These are phyloP conservation scores for Lichtheimia ramosa DNA, from an alignment of 371 early-diverging fungal genomes.

Conservation along the genomic window DNA sequence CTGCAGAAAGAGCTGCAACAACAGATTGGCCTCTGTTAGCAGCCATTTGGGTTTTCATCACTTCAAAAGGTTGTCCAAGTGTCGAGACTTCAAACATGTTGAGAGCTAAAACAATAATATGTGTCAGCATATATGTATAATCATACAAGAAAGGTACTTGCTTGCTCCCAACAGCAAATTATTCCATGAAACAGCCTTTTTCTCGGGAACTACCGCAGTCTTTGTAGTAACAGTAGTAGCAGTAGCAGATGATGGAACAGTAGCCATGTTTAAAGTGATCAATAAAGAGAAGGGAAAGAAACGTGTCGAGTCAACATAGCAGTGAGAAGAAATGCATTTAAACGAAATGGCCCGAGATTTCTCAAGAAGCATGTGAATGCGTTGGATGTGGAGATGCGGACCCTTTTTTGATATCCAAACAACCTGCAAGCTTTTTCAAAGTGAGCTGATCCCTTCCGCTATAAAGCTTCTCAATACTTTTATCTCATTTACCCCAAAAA, in stretches of 20 bases:
- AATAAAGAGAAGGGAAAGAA: conserved; percentile 4
- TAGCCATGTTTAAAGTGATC: conserved; percentile 2
- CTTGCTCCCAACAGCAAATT: conserved; percentile 68
- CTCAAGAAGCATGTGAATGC: too few relatives aligned
- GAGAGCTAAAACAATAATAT: conserved; percentile 30
- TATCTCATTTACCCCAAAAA: too few relatives aligned
- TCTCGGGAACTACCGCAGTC: conserved; percentile 22
- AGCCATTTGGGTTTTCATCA: conserved; percentile 86
- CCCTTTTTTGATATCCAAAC: too few relatives aligned
- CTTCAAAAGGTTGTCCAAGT: conserved; percentile 91
- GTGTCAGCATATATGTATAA: background rate
- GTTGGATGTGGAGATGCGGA: too few relatives aligned
- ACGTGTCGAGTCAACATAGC: too few relatives aligned
- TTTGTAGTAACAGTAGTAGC: conserved; percentile 33
- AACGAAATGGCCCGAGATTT: too few relatives aligned
- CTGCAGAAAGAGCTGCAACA: conserved; percentile 56
- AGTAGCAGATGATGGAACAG: conserved; percentile 18
- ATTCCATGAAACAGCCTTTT: conserved; percentile 64
- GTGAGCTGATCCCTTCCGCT: too few relatives aligned
- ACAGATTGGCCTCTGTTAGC: conserved; percentile 82
- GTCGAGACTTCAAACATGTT: conserved; percentile 87
- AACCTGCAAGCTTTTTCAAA: too few relatives aligned
- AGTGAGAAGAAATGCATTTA: too few relatives aligned
- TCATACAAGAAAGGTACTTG: conserved; percentile 19
- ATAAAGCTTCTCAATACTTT: too few relatives aligned